Base-by-base conservation (phyloP, 2,329 filamentous ascomycete species). In the Fonsecaea erecta region DNA sequence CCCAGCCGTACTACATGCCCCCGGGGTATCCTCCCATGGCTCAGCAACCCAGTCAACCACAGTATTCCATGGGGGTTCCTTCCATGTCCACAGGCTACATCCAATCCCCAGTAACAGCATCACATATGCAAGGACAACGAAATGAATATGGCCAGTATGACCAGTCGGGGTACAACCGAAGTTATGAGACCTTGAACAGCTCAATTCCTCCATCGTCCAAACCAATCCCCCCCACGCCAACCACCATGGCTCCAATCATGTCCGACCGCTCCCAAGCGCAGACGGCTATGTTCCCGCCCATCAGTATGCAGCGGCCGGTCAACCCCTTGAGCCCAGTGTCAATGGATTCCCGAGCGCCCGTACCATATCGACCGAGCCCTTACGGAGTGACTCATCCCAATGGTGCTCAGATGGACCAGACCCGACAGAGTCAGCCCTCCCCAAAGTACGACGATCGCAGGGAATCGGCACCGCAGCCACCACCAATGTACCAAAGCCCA, bases 131-230 rank as follows among this genome's bases (percentile, higher is more conserved):
- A 21, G 57, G 61, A 43, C 67, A 69, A 11, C 63, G 70, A 56
- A 59, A 56, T 26, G 71, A 72, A 18, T 73, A 72, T 56, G 59
- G 52, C 16, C 66, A 67, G 18, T 73, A 72, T 52, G 70, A 70
- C 35, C 70, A 69, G 32, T 43, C 64, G 28, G 58, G 60, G 12
- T 73, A 72, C 54, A 68, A 60, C 34, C 57, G 70, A 52, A 66
- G 52, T 51, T 72, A 71, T 52, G 69, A 70, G 18, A 60, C 68
- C 8, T 26, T 69, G 51, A 67, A 58, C 56, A 67, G 61, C 43
- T 63, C 62, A 8, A 56, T 68, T 28, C 52, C 68, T 46, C 62
- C 68, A 12, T 51, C 62, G 3, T 71, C 68, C n/a, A 67, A 69
- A 37, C 52, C 68, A 9, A 68, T 72, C 9, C 66, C 67, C 2